Evolutionary conservation across 1,139 yeast genomes (phyloP).

Genomic region (Nakaseomyces delphensis): DNA sequence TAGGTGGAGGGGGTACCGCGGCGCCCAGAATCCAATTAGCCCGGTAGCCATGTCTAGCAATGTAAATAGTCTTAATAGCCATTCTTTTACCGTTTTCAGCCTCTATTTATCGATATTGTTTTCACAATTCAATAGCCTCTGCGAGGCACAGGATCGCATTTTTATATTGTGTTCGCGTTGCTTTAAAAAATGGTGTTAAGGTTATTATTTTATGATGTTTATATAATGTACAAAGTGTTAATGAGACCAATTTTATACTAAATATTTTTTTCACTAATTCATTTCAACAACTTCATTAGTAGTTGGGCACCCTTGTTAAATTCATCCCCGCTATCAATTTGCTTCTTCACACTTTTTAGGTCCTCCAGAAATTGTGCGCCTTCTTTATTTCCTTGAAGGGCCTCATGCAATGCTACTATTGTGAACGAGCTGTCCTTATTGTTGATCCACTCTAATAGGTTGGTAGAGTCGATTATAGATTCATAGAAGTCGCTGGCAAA

Average conservation of each 20-base stretch:
- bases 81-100: too few species aligned
- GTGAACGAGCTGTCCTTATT: slow-evolving; percentile 74
- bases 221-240: background rate
- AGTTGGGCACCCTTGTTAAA: slow-evolving; percentile 77
- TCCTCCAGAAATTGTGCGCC: slow-evolving; percentile 40
- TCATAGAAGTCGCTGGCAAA: slow-evolving; percentile 54
- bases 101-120: too few species aligned
- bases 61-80: slow-evolving; percentile 32
- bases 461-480: slow-evolving; percentile 39
- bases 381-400: slow-evolving; percentile 36
- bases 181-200: too few species aligned
- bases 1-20: slow-evolving; percentile 66
- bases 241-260: background rate
- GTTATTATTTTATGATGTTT: background rate
- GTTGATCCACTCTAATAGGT: slow-evolving; percentile 59
- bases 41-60: slow-evolving; percentile 59
- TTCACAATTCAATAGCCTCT: too few species aligned
- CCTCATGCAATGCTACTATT: slow-evolving; percentile 60
- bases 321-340: slow-evolving; percentile 36
- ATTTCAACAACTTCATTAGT: slow-evolving; percentile 37
- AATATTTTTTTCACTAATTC: background rate
- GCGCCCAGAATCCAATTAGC: slow-evolving; percentile 67
- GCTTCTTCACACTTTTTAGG: slow-evolving; percentile 46
- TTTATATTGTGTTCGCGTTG: background rate
- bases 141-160: too few species aligned